Conservation (phyloP, 345 rosid species). For the Salix brachista region DNA sequence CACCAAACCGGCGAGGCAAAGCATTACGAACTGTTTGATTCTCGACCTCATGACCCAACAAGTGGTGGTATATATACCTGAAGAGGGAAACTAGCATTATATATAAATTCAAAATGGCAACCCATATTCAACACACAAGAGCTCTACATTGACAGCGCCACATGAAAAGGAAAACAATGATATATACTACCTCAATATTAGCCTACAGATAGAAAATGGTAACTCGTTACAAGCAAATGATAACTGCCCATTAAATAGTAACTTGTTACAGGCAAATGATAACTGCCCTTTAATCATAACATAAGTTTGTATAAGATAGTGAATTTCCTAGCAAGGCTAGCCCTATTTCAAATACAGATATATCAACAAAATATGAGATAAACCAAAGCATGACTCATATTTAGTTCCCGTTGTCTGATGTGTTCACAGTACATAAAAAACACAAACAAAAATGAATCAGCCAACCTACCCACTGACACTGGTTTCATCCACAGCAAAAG, state of each 20-base stretch:
- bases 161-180: neutral
- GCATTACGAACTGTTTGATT: conserved; percentile 90
- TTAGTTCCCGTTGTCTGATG: neutral
- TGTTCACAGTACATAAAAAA: neutral
- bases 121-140: neutral
- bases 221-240: neutral
- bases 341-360: neutral
- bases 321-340: neutral
- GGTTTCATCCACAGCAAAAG: conserved; percentile 99
- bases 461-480: conserved; percentile 91
- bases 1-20: conserved; percentile 93
- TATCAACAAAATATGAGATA: neutral
- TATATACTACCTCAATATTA: neutral
- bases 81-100: conserved; percentile 9
- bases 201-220: neutral
- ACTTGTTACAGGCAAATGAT: neutral
- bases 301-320: neutral
- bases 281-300: neutral
- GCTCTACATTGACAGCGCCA: neutral
- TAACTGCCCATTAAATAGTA: neutral
- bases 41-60: conserved; percentile 98
- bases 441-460: neutral
- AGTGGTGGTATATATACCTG: conserved; percentile 94
- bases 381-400: neutral
- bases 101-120: neutral